Evolutionary conservation across 2,329 filamentous ascomycete species (phyloP).

Genomic region (Penicillium frequentans): DNA sequence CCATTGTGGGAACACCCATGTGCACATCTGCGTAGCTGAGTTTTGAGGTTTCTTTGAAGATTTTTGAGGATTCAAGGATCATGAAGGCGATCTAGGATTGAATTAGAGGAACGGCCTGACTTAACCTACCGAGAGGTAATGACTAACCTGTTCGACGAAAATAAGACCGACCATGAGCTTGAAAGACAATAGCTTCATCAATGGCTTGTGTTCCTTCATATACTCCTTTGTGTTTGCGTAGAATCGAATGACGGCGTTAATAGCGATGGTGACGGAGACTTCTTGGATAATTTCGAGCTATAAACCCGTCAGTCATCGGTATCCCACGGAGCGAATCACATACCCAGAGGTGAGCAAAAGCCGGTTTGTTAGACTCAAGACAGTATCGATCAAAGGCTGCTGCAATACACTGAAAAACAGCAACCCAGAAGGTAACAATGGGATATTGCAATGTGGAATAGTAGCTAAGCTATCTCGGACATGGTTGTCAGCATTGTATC

Average conservation of each 20-base stretch:
- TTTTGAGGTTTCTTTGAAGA: slow-evolving; percentile 21
- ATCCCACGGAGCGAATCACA: neutral
- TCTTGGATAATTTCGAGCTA: slow-evolving; percentile 17
- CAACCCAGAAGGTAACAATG: slow-evolving; percentile 21
- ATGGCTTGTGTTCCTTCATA: slow-evolving; percentile 28
- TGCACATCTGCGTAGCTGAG: slow-evolving; percentile 32
- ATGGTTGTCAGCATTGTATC: neutral
- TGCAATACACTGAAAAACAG: slow-evolving; percentile 32
- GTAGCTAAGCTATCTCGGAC: neutral
- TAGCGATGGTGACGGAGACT: slow-evolving; percentile 24
- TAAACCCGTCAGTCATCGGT: neutral
- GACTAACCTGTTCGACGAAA: slow-evolving; percentile 30
- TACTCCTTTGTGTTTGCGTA: slow-evolving; percentile 26
- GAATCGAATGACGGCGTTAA: slow-evolving; percentile 28
- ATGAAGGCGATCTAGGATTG: slow-evolving; percentile 29
- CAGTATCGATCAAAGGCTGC: slow-evolving; percentile 32
- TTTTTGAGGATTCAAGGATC: slow-evolving; percentile 24
- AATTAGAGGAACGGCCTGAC: neutral
- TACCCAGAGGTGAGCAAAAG: slow-evolving; percentile 43
- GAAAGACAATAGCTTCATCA: slow-evolving; percentile 35
- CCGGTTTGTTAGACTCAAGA: slow-evolving; percentile 26
- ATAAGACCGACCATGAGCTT: slow-evolving; percentile 35
- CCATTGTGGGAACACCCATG: slow-evolving; percentile 31
- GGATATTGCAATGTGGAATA: slow-evolving; percentile 44
- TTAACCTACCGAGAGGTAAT: neutral